phyloP scores from a whole-genome alignment of 2,329 filamentous ascomycete species.

The Tricladium varicosporioides region DNA sequence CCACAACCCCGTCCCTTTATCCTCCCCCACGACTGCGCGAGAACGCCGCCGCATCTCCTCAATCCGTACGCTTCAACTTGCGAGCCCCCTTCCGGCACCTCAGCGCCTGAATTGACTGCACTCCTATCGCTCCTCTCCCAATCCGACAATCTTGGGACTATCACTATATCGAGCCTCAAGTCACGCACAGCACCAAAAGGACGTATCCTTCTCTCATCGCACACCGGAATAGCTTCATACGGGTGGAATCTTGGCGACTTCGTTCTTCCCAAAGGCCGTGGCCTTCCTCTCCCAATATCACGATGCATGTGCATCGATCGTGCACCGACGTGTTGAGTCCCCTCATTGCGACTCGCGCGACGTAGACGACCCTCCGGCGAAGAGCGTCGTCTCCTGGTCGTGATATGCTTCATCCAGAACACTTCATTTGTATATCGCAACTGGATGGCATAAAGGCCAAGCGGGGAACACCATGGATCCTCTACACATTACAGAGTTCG shows the following conservation, averaged over 20 bases:
- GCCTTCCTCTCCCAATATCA: conserved; percentile 14
- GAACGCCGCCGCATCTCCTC: background rate
- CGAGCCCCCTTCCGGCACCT: background rate
- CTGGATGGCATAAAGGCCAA: conserved; percentile 31
- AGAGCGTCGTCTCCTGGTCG: conserved; percentile 21
- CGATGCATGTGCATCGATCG: conserved; percentile 29
- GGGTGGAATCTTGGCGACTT: conserved; percentile 11
- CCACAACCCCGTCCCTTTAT: background rate
- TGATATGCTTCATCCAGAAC: conserved; percentile 32
- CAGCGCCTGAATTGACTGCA: background rate
- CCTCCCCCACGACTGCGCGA: background rate
- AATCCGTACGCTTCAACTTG: background rate
- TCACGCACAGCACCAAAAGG: background rate
- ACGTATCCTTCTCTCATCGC: background rate
- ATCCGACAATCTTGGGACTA: background rate
- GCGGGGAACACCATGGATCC: conserved; percentile 51
- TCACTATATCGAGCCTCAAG: conserved; percentile 3
- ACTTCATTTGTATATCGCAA: conserved; percentile 24
- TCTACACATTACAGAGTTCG: conserved; percentile 64
- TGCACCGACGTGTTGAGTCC: conserved; percentile 21
- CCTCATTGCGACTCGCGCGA: conserved; percentile 21
- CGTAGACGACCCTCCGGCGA: conserved; percentile 19
- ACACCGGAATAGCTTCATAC: background rate
- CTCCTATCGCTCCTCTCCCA: background rate
- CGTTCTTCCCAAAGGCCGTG: conserved; percentile 5